Evolutionary conservation across 1,139 yeast species (phyloP), one percentile per base, ranked within the genome.

Genomic region (Suhomyces coccinellae): DNA sequence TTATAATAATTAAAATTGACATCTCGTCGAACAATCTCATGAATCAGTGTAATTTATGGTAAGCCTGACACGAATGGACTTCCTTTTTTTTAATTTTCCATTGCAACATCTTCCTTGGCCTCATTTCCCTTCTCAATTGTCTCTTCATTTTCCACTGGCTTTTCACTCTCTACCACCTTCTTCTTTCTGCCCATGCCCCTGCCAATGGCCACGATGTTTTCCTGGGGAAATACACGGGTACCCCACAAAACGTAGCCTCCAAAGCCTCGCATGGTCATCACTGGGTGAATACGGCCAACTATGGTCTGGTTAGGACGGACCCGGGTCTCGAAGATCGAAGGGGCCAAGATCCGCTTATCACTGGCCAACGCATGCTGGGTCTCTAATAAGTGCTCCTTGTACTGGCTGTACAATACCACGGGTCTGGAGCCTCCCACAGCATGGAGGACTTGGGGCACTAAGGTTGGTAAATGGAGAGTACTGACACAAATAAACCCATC

Each of bases 281-380:
- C 66, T 0, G 99, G 99, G 63, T 95, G 99, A 62, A 93, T 73
- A 61, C 96, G 82, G 7, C 99, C 99, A 11, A 96, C 90, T 26
- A 93, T 80, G 4, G 97, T 90, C 66, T 93, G 99, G 61, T 86
- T 89, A 41, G 85, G 85, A 52, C 97, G 80, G 8, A 87, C 95
- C 48, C 89, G 75, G 0, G 96, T 80, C 62, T 91, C 97, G 49
- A 80, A 74, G 26, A 95, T 82, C 3, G 90, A 80, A 5, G 97
- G 96, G 1, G 95, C 95, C 55, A 93, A 72, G 10, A 88, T 79
- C 43, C 91, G 73, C 52, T 80, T 74, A 54, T 89, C 95, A 36
- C 71, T 70, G 50, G 80, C 75, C 41, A 90, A 71, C 12, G 72
- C 71, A 58, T 89, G 90, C 44, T 88, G 87, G 11, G 87, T 69